Base-by-base conservation (phyloP, 441 rosid genomes). In the Manihot esculenta region DNA sequence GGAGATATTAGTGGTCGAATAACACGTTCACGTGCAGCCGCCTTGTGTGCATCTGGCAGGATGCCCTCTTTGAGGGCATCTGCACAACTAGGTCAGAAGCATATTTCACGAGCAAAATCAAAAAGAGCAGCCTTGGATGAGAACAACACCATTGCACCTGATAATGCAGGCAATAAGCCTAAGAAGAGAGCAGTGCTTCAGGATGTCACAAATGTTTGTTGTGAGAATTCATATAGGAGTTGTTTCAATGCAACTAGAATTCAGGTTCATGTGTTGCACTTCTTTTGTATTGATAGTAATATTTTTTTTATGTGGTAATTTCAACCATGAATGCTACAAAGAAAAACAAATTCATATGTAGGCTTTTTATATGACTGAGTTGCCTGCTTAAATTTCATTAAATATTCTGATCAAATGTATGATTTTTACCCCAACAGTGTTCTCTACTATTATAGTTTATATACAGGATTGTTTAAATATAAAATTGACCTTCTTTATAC, bases 1-100 rank as follows among this genome's bases (percentile, higher is more conserved):
- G 76, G 84, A 74, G 79, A 66, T 23, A 64, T 72, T 73, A 76
- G 67, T 75, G 86, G 84, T 67, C 87, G 90, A 69, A 33, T 91
- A 50, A 93, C 98, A 58, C 96, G 98, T 53, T 77, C 98, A 65
- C 76, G 84, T 75, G 89, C 87, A 49, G 88, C 94, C 66, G 86
- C 86, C 47, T 76, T 88, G 74, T 65, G 76, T 23, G 77, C 83
- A 58, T 73, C 86, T 62, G 77, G 73, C 50, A 71, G 77, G 67
- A 47, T 74, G 30, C 66, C 77, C 23, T 75, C 86, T 72, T 77
- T 74, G 15, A 76, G 72, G 72, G 79, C 78, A 51, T 33, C 81
- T 55, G 49, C 62, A 47, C 73, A 81, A 73, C 83, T 76, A 69
- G 82, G 77, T 62, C 85, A 72, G 75, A 78, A 73, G 63, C 74